phyloP scores from a whole-genome alignment of 805 yeast species.

The Candida ascalaphidarum region DNA sequence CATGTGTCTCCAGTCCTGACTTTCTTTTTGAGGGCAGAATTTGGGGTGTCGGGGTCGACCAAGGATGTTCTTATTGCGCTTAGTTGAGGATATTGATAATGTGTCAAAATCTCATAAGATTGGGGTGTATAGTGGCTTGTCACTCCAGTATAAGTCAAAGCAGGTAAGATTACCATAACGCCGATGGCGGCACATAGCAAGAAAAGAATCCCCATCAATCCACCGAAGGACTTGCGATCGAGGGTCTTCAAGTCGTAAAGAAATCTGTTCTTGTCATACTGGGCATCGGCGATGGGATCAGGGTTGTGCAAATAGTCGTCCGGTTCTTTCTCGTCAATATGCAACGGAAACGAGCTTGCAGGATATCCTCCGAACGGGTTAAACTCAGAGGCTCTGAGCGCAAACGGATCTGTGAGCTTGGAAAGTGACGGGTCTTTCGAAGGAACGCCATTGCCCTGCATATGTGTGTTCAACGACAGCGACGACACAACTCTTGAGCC shows the following conservation, averaged over 20 bases:
- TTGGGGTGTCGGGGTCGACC: slow-evolving; percentile 1
- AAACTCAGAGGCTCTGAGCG: slow-evolving; percentile 11
- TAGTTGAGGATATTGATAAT: not conserved
- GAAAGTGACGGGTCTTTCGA: slow-evolving; percentile 2
- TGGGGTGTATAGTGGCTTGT: slow-evolving; percentile 2
- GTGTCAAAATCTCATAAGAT: not conserved
- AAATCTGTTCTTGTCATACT: slow-evolving; percentile 19
- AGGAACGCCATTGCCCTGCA: no score
- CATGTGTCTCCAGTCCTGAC: slow-evolving; percentile 50
- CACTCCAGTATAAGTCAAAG: slow-evolving; percentile 16
- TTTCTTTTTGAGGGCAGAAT: not conserved
- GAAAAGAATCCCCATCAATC: slow-evolving; percentile 11
- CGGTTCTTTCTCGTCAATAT: slow-evolving; percentile 19
- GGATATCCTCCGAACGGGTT: slow-evolving; percentile 23
- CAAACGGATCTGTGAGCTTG: slow-evolving; percentile 7
- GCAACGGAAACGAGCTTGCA: slow-evolving; percentile 17
- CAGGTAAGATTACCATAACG: slow-evolving; percentile 15
- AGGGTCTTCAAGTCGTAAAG: slow-evolving; percentile 13
- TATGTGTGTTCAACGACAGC: slow-evolving; percentile 13
- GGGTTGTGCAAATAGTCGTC: slow-evolving; percentile 23
- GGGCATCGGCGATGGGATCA: slow-evolving; percentile 20
- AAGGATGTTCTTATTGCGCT: not conserved
- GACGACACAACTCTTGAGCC: slow-evolving; percentile 52
- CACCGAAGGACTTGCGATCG: slow-evolving; percentile 15
- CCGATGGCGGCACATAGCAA: slow-evolving; percentile 9